Base-by-base conservation (phyloP, 495 filamentous ascomycete species). In the Aspergillus haitiensis region DNA sequence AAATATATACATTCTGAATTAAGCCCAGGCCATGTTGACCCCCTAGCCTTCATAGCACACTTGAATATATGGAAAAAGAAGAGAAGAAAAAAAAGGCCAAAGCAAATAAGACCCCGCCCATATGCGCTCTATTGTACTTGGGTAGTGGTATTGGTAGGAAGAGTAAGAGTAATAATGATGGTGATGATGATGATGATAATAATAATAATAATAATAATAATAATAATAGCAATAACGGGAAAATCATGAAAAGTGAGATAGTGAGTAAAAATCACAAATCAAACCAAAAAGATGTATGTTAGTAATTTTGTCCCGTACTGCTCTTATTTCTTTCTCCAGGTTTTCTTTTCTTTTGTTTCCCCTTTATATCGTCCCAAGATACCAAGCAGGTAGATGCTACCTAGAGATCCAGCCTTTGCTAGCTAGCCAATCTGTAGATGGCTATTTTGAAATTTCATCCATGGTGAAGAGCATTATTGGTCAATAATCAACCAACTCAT, bases 101-200 rank as follows among this genome's bases (percentile, higher is more conserved):
- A n/a, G 2, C 16, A 47, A 47, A 18, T 5, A 10, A 10, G 27
- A 18, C 44, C 44, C 15, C 15, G n/a, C 44, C 44, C 44, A 21
- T 21, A 47, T 47, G 44, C 44, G 27, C 44, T 47, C 44, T 47
- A 47, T 47, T 50, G 21, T 33, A 50, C 21, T 27, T 27, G 21
- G 34, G 45, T 11, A 40, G 27, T n/a, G 18, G 18, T 10, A 37
- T 35, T n/a, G 7, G 21, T 21, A 31, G 35, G 40, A 58, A 31
- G 16, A 51, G 39, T 39, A 15, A 33, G 51, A 35, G 15, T 44
- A 53, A 37, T 13, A 42, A 13, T 1, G 47, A 44, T 16, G 7
- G 8, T 37, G 33, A 42, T n/a, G 37, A 51, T 9, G 16, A 8
- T 11, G 1, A 11, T 9, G 2, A 42, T 4, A 40, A 40, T 10